These are phyloP conservation scores for Platanthera zijinensis DNA, from an alignment of 106 monocot genomes.

Conservation along the genomic window DNA sequence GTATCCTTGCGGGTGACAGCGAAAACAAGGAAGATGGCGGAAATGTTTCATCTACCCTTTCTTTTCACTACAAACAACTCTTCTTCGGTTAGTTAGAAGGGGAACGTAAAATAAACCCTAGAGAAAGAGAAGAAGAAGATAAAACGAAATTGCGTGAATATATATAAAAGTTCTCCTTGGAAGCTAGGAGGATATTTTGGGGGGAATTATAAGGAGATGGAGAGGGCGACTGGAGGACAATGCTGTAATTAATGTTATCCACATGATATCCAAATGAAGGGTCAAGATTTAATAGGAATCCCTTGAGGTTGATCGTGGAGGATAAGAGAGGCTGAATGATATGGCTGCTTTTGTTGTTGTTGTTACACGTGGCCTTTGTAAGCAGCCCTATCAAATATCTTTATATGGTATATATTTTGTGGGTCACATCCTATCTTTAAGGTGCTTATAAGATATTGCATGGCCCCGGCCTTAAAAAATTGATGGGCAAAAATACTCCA, in stretches of 20 bases:
- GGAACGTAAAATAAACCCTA: neutral
- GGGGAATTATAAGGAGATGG: neutral
- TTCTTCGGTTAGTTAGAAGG: neutral
- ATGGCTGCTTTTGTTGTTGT: too few relatives aligned
- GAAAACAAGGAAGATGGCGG: neutral
- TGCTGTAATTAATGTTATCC: neutral
- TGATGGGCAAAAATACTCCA: too few relatives aligned
- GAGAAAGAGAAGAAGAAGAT: neutral
- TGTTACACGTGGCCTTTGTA: too few relatives aligned
- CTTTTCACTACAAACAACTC: neutral
- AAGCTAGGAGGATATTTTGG: neutral
- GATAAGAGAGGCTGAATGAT: slow-evolving; percentile 4
- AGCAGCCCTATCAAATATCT: neutral
- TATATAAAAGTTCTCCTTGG: neutral
- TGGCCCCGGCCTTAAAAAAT: too few relatives aligned
- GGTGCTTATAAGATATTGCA: too few relatives aligned
- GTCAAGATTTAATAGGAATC: slow-evolving; percentile 1
- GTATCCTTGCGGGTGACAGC: neutral
- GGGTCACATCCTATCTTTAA: neutral
- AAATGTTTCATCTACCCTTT: neutral
- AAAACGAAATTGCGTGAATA: neutral
- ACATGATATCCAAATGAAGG: slow-evolving; percentile 1
- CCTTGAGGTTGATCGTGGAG: neutral
- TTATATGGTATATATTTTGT: neutral
- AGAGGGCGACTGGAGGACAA: neutral